Evolutionary conservation across 2,329 filamentous ascomycete species (phyloP), one percentile per base, ranked within the genome.

Genomic region (Aurifilum marmelostoma): DNA sequence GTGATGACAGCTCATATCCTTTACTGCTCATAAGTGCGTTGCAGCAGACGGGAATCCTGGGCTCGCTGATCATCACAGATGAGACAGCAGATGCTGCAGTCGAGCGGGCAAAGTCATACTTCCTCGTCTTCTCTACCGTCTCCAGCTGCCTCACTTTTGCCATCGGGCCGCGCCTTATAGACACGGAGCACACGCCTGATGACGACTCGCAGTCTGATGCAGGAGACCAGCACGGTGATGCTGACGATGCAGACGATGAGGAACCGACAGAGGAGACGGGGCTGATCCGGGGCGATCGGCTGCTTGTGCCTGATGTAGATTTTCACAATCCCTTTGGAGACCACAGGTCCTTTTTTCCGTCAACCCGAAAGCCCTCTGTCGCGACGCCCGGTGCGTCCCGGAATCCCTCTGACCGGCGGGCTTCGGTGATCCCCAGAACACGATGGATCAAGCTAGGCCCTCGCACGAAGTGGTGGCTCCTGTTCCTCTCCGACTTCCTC

Each of bases 71-170:
- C 1, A 70, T 69, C 71, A 77, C 70, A 72, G 83, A 73, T 73
- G 82, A 76, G 80, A 85, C 72, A 76, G 80, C 79, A 2, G 73
- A 77, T 1, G 79, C 80, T 3, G 87, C 86, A 0, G 79, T 91
- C 16, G 83, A 86, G 66, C 81, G 89, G 12, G 88, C 88, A 8
- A 69, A 90, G 74, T 87, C 86, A 18, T 91, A 90, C 76, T 90
- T 91, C 74, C 78, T 91, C 3, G 84, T 91, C 69, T 90, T 88
- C 72, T 84, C 88, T 3, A 90, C 89, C 67, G 81, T 91, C 12
- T 85, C 83, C 56, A 90, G 88, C 73, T 87, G 84, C 65, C 77
- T 91, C 69, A 91, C 88, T 0, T 91, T 91, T 75, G 87, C 87
- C 0, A 79, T 91, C 3, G 89, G 88, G 0, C 88, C 89, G 0